Evolutionary conservation across 306 rosid species (phyloP), one percentile per base, ranked within the genome.

Genomic region (Trichosanthes cucumerina): DNA sequence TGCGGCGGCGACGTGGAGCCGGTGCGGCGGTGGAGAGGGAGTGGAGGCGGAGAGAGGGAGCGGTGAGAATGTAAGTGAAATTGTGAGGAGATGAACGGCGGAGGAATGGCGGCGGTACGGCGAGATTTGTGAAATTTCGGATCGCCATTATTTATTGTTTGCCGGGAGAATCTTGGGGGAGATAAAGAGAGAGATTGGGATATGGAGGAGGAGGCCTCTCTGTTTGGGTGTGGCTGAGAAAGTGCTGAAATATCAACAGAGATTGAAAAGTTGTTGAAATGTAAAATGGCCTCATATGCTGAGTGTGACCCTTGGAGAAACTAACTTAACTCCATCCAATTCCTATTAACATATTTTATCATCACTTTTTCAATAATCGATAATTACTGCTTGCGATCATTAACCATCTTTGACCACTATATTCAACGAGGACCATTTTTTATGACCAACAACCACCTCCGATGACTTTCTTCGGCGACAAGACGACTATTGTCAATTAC

Each of bases 81-180:
- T 34, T 78, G 28, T 0, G 81, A 0, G 81, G 53, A 63, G 75
- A 39, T 11, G 81, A 46, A 23, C 34, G 63, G 41, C 78, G 78
- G 69, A 84, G 80, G n/a, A 85, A 82, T 41, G 81, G 71, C 3
- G 86, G 33, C 24, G 28, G 79, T 19, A 79, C 50, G 71, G 87
- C 75, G 82, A 84, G 21, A 76, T 78, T 84, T 79, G 88, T 77
- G 87, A 90, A 81, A 82, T 88, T 84, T 65, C 88, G 77, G 39
- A 83, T 19, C 21, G 88, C 94, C 97, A 94, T 86, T 58, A 7
- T 7, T 56, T 57, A n/a, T 66, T 8, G 0, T 63, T 15, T 5
- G 41, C 43, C 70, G 70, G 70, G 43, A 63, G 50, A 66, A 39
- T 9, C 1, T 66, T 43, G 9, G 16, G 73, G 11, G 49, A 36